Percentiles rank a stretch among this genome's conserved stretches.
Conservation (phyloP, 2,329 filamentous ascomycete genomes). For the Aspergillus spinulosporus region DNA sequence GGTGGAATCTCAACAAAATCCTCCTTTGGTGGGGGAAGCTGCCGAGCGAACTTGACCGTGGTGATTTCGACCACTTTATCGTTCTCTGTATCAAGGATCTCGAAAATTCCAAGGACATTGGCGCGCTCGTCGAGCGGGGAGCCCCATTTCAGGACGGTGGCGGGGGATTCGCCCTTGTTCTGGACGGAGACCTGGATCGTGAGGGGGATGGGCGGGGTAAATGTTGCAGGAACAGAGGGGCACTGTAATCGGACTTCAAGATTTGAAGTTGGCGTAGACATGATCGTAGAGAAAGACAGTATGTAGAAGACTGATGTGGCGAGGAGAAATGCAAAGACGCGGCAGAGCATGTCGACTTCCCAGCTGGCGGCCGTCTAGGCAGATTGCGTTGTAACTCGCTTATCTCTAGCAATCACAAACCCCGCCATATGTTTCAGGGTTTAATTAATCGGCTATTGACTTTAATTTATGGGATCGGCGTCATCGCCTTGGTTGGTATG, state of each 20-base stretch:
- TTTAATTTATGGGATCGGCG: too few relatives aligned
- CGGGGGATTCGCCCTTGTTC: constrained; percentile 28
- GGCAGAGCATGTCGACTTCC: neutral
- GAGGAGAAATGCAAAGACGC: neutral
- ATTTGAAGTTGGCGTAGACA: constrained; percentile 5
- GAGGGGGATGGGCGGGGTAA: constrained; percentile 21
- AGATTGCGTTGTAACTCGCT: neutral
- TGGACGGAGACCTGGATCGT: constrained; percentile 30
- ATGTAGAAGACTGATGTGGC: neutral
- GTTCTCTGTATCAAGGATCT: constrained; percentile 27
- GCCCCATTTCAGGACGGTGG: constrained; percentile 42
- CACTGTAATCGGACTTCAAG: constrained; percentile 24
- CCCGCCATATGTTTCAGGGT: too few relatives aligned
- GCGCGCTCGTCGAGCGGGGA: constrained; percentile 39
- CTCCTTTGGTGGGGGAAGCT: constrained; percentile 30
- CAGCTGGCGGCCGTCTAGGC: too few relatives aligned
- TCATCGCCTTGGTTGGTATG: too few relatives aligned
- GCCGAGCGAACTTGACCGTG: constrained; percentile 36
- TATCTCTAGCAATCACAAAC: neutral
- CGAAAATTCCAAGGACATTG: constrained; percentile 33
- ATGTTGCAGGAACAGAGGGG: constrained; percentile 16
- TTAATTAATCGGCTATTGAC: too few relatives aligned
- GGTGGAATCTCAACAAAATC: constrained; percentile 36
- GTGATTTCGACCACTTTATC: constrained; percentile 27
- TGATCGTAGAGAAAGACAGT: neutral